phyloP scores from a whole-genome alignment of 257 asterid genomes.

The Ophiorrhiza pumila region DNA sequence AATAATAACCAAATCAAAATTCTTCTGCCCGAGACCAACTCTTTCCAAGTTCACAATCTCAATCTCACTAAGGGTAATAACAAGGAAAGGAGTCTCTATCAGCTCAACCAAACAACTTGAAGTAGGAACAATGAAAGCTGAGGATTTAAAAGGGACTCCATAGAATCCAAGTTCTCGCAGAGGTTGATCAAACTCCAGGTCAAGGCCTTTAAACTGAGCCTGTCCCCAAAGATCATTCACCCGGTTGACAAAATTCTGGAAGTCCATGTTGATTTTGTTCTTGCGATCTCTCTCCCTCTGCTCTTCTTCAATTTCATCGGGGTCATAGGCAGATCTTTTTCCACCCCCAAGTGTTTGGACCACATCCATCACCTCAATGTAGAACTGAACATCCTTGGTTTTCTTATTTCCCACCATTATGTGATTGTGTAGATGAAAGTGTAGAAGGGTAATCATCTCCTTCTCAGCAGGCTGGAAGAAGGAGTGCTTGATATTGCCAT shows the following conservation, averaged over 20 bases:
- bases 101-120: slow-evolving; percentile 72
- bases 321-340: slow-evolving; percentile 67
- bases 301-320: slow-evolving; percentile 87
- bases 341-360: slow-evolving; percentile 72
- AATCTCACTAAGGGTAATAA: slow-evolving; percentile 53
- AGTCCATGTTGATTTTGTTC: slow-evolving; percentile 66
- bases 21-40: slow-evolving; percentile 85
- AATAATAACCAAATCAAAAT: slow-evolving; percentile 71
- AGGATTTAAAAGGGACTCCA: slow-evolving; percentile 68
- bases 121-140: slow-evolving; percentile 67
- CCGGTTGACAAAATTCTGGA: slow-evolving; percentile 60
- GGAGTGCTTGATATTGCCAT: slow-evolving; percentile 59
- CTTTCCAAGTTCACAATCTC: slow-evolving; percentile 76
- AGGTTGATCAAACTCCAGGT: slow-evolving; percentile 76
- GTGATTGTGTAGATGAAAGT: slow-evolving; percentile 70
- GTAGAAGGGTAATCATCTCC: slow-evolving; percentile 76
- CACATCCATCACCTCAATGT: slow-evolving; percentile 76
- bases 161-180: slow-evolving; percentile 69
- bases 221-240: slow-evolving; percentile 76
- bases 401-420: slow-evolving; percentile 79
- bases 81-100: slow-evolving; percentile 66
- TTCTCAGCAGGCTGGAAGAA: slow-evolving; percentile 82
- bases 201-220: slow-evolving; percentile 46
- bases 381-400: slow-evolving; percentile 72
- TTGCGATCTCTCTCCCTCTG: slow-evolving; percentile 75